Evolutionary conservation across 1,139 yeast genomes (phyloP), one percentile per base, ranked within the genome.

Genomic region (Pichia sp.): DNA sequence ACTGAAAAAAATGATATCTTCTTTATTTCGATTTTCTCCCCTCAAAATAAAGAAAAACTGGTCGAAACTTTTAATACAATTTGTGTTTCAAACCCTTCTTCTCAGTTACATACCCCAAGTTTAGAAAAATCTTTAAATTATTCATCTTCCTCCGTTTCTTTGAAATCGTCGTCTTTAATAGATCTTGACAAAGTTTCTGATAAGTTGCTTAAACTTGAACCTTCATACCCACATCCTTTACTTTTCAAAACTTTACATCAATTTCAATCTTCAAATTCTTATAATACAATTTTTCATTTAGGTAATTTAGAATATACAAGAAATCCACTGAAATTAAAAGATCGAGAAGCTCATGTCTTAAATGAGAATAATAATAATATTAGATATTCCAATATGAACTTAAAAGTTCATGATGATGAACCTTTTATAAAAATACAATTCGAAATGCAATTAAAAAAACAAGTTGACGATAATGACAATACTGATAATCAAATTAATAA

Each of bases 381-480:
- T 1, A 16, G 24, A 16, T 31, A 36, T 6, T 9, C 39, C 3
- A 29, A 9, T 24, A 22, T 58, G 26, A 47, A 51, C 39, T 35
- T 59, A 4, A 23, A 55, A 1, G 55, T 60, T 6, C 55, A 55
- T 37, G 62, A 60, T 38, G 62, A 58, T 26, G 55, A 60, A 16
- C 50, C 51, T 8, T 40, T 40, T 20, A 45, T 58, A 10, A 56
- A 54, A 29, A 35, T 59, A 3, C 55, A 55, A 11, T 39, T 56
- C 24, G 55, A 52, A 37, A 39, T 58, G 40, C 45, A 48, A n/a
- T 12, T 50, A 9, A 45, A 43, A 34, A 16, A 16, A 16, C 16
- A 16, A 16, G 16, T 16, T 16, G 16, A 16, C 16, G 16, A 16
- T 16, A 16, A 16, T 16, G 16, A 16, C 16, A 16, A 16, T 16